Conservation (phyloP, 257 asterid genomes). For the Parsonsia alboflavescens region DNA sequence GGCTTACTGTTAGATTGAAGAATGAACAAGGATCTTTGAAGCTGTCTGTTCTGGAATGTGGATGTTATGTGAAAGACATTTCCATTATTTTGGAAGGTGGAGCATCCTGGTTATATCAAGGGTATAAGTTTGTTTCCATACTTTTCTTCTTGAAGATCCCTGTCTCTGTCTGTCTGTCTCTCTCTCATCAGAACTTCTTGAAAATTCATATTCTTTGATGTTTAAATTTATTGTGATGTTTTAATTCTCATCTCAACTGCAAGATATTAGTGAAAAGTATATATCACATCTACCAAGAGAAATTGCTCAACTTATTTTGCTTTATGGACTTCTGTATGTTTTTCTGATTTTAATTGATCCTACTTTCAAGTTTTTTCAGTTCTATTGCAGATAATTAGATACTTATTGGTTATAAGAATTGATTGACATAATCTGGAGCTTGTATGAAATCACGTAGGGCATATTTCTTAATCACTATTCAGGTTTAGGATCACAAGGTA, state of each 20-base stretch:
- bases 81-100: constrained; percentile 82
- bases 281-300: background rate
- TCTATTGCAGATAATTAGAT: background rate
- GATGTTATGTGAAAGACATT: constrained; percentile 64
- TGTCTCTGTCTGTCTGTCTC: background rate
- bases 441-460: no score
- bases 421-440: background rate
- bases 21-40: constrained; percentile 59
- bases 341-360: background rate
- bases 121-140: constrained; percentile 37
- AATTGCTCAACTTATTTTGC: background rate
- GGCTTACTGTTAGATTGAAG: constrained; percentile 56
- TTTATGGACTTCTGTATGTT: background rate
- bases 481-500: no score
- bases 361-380: background rate
- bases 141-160: constrained; percentile 13
- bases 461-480: no score
- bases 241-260: background rate
- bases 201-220: background rate
- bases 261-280: background rate
- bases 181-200: background rate
- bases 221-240: background rate
- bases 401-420: background rate
- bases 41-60: constrained; percentile 71
- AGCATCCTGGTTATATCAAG: constrained; percentile 98